Conservation (phyloP, 2,329 filamentous ascomycete genomes). For the Epichloe brachyelytri region DNA sequence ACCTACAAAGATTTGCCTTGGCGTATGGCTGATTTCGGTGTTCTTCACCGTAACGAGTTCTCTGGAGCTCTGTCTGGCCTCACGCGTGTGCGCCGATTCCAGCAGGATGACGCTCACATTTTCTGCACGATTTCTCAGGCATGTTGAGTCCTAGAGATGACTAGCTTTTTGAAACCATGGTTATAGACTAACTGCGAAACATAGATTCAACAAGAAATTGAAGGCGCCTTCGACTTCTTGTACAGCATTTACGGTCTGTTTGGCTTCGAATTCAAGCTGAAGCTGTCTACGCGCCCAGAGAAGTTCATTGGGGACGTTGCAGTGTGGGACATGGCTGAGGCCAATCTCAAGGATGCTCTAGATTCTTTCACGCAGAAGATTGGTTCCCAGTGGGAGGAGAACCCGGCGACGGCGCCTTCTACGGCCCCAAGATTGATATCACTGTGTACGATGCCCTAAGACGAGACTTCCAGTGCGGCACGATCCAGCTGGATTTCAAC, state of each 20-base stretch:
- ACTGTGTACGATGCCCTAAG: conserved; percentile 80
- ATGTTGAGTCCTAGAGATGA: neutral
- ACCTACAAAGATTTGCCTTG: conserved; percentile 80
- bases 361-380: conserved; percentile 54
- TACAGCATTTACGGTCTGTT: conserved; percentile 55
- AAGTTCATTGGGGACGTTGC: conserved; percentile 77
- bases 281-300: conserved; percentile 81
- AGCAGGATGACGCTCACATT: conserved; percentile 93
- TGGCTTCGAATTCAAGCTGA: conserved; percentile 68
- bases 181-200: neutral
- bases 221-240: conserved; percentile 78
- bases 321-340: conserved; percentile 83
- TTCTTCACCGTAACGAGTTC: conserved; percentile 88
- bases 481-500: conserved; percentile 90
- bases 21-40: conserved; percentile 89
- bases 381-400: conserved; percentile 70
- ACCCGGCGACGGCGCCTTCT: conserved; percentile 94
- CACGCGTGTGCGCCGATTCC: conserved; percentile 85
- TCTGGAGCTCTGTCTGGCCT: conserved; percentile 84
- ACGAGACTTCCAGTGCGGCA: conserved; percentile 50
- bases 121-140: conserved; percentile 52
- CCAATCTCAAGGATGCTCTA: conserved; percentile 64
- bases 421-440: conserved; percentile 97
- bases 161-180: no score
- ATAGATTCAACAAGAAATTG: conserved; percentile 41